Evolutionary conservation across 2,329 filamentous ascomycete genomes (phyloP), one percentile per base, ranked within the genome.

Genomic region (Ilyonectria destructans): DNA sequence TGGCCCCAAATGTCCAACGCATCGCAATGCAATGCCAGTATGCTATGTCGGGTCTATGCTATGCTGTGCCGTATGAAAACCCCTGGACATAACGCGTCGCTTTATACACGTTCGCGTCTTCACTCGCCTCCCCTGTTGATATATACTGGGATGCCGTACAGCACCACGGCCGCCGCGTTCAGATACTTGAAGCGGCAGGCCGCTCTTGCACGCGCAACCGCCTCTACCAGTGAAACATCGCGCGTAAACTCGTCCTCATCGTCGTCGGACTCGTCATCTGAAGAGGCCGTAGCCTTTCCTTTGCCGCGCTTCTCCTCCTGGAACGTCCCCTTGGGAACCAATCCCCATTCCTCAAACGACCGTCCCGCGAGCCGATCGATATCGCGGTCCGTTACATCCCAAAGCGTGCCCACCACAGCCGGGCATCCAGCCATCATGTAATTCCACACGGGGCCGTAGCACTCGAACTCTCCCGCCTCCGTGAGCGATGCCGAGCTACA

Each of bases 331-430:
- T 74, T 74, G 1, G 81, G 77, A 60, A 93, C 84, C 7, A 99
- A 80, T 0, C 96, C 96, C 96, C 96, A 99, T 75, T 92, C 88
- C 78, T 96, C 93, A 79, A 97, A 93, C 3, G 93, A 85, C 29
- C 88, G 86, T 37, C 92, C 90, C 0, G 95, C 93, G 80, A 97
- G 97, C 19, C 95, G 92, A 83, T 99, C 97, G 79, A 98, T 97
- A 80, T 99, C 96, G 76, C 93, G 93, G 80, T 99, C 96, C 10
- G 96, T 99, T 57, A 99, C 96, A 80, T 99, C 96, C 96, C 96
- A 99, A 43, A 99, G 85, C 17, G 95, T 98, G 52, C 95, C 96
- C 2, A 98, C 91, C 10, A 98, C 90, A 0, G 96, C 95, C 4
- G 94, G 95, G 74, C 89, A 90, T 1, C 94, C 96, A 0, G 95